Base-by-base conservation (phyloP, 768 basidiomycete species). In the Boletus coccyginus region DNA sequence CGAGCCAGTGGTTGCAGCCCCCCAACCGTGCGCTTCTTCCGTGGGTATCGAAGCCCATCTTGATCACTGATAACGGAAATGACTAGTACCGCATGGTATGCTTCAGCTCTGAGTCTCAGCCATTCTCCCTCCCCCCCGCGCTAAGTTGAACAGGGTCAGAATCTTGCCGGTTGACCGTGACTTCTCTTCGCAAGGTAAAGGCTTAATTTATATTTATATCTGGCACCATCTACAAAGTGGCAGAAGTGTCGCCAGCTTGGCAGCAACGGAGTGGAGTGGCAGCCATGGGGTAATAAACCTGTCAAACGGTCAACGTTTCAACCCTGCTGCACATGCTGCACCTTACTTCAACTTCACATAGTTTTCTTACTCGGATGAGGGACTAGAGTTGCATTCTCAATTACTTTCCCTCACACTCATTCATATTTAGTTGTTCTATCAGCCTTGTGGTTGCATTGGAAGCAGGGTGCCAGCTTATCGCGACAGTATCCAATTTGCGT, bases 31-130 rank as follows among this genome's bases (percentile, higher is more conserved):
- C 32, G 27, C 51, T 17, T n/a, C 39, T 40, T 39, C 5, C 44
- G 52, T 35, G 38, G 38, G 38, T n/a, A 55, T 53, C 29, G 56
- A 54, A 35, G 44, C 19, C 24, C 39, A 31, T 38, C 48, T 16
- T 48, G 56, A 29, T 41, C 35, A 56, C 8, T 29, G 66, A 68
- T 68, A 70, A 57, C 67, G 67, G 67, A 68, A 59, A 68, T 68
- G 61, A 61, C 38, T 41, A 40, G 14, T 6, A 24, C 57, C 60
- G 52, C 61, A 58, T 63, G 64, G 48, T 39, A 41, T 33, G 8
- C 19, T 46, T n/a, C 40, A 53, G 33, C 35, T 42, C 21, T 2
- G 21, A 21, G 21, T 21, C 32, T 46, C n/a, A 24, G n/a, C 43
- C 43, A 8, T 53, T 17, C 32, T 4, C 14, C 36, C 31, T 42